These are phyloP conservation scores for Prototheca stagnorum DNA, from an alignment of 163 green algal species.

Conservation along the genomic window DNA sequence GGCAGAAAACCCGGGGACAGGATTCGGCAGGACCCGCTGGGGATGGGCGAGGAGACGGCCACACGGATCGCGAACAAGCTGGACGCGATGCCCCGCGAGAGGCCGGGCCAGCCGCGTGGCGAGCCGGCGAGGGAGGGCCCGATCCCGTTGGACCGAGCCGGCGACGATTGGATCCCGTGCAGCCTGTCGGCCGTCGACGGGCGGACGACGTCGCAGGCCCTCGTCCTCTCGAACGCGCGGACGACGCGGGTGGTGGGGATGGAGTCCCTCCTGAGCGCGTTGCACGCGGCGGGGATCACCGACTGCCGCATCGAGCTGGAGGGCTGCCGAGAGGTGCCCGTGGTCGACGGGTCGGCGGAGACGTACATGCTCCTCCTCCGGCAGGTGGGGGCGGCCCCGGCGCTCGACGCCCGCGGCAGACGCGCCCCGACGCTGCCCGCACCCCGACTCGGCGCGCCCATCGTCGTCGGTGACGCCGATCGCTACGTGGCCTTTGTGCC, in stretches of 20 bases:
- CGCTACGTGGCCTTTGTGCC: neutral
- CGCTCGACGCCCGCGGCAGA: neutral
- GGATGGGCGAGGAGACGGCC: too few species aligned
- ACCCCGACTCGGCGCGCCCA: neutral
- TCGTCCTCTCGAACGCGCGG: too few species aligned
- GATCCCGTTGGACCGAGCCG: neutral
- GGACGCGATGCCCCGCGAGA: too few species aligned
- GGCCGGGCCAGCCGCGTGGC: too few species aligned
- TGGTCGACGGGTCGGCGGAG: constrained; percentile 65
- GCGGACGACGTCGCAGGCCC: neutral
- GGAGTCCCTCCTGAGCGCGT: constrained; percentile 64
- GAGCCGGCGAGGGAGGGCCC: too few species aligned
- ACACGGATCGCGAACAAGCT: too few species aligned
- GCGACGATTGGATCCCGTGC: neutral
- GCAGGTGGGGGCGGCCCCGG: constrained; percentile 24
- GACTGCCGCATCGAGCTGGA: constrained; percentile 69
- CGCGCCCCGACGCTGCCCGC: too few species aligned
- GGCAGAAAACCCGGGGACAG: too few species aligned
- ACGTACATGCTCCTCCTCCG: constrained; percentile 46
- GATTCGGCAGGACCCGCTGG: too few species aligned
- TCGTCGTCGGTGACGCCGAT: constrained; percentile 4
- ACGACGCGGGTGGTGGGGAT: constrained; percentile 21
- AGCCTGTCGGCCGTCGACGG: neutral
- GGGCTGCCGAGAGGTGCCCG: constrained; percentile 50
- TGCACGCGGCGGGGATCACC: constrained; percentile 77